Percentiles rank a stretch among this genome's conserved stretches.
Evolutionary conservation across 345 rosid genomes (phyloP).

Genomic region (Eutrema heterophyllum): DNA sequence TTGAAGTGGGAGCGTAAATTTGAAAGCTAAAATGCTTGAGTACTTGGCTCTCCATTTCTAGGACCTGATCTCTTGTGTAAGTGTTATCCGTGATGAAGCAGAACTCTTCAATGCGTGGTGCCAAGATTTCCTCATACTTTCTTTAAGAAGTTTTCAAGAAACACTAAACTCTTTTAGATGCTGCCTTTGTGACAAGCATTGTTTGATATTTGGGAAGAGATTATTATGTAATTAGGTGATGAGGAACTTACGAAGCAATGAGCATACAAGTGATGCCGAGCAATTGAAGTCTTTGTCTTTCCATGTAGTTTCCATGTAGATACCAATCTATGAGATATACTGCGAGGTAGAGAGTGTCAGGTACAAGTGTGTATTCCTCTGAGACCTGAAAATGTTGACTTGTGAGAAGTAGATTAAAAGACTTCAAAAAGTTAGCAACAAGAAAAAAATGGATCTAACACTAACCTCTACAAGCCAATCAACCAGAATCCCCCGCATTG

Average conservation of each 20-base stretch:
- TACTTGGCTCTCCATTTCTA: conserved; percentile 68
- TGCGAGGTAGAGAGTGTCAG: conserved; percentile 85
- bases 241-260: conserved; percentile 76
- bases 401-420: background rate
- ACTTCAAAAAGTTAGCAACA: background rate
- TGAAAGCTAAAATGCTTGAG: conserved; percentile 67
- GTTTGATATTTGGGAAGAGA: background rate
- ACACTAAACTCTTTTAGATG: conserved; percentile 12
- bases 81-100: conserved; percentile 94
- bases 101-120: conserved; percentile 82
- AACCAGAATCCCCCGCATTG: conserved; percentile 83
- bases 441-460: background rate
- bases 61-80: conserved; percentile 64
- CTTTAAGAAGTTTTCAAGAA: conserved; percentile 32
- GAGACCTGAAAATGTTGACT: conserved; percentile 53
- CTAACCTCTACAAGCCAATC: conserved; percentile 99
- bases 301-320: conserved; percentile 62
- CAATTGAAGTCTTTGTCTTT: conserved; percentile 75
- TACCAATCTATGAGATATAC: conserved; percentile 79
- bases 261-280: conserved; percentile 97
- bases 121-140: conserved; percentile 86
- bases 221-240: background rate
- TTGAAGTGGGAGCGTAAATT: conserved; percentile 62
- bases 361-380: conserved; percentile 80
- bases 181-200: background rate